phyloP scores from a whole-genome alignment of 2,329 filamentous ascomycete species.

The Chlorencoelia australis region DNA sequence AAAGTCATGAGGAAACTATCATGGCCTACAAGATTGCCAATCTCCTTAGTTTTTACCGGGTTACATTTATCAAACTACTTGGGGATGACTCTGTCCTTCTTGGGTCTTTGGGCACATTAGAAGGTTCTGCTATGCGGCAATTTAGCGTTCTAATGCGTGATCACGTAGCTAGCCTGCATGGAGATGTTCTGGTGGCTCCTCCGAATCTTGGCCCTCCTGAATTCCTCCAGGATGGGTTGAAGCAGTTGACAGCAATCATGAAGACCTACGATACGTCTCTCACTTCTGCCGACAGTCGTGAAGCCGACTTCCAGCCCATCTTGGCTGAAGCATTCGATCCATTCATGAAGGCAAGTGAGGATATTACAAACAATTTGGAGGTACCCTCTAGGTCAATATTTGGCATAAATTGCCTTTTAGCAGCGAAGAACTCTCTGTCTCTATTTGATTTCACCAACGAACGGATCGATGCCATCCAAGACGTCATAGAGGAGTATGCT shows the following conservation, averaged over 20 bases:
- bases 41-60: constrained; percentile 77
- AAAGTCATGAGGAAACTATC: constrained; percentile 83
- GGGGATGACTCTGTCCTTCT: constrained; percentile 59
- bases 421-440: constrained; percentile 44
- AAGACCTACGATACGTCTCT: constrained; percentile 80
- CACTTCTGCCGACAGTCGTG: constrained; percentile 45
- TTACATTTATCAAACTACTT: constrained; percentile 74
- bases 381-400: constrained; percentile 57
- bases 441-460: constrained; percentile 53
- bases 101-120: constrained; percentile 56
- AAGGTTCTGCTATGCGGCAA: constrained; percentile 68
- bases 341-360: constrained; percentile 67
- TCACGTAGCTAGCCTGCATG: constrained; percentile 64
- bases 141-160: constrained; percentile 77
- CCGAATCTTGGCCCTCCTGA: constrained; percentile 67
- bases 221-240: constrained; percentile 72
- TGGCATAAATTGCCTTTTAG: constrained; percentile 59
- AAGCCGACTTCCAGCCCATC: constrained; percentile 64
- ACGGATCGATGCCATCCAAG: constrained; percentile 44
- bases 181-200: constrained; percentile 58
- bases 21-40: constrained; percentile 85
- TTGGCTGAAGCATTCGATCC: constrained; percentile 76
- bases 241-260: constrained; percentile 68
- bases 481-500: constrained; percentile 44
- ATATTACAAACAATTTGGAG: constrained; percentile 51